Evolutionary conservation across 2,329 filamentous ascomycete species (phyloP), one percentile per base, ranked within the genome.

Genomic region (Colletotrichum euphorbiae): DNA sequence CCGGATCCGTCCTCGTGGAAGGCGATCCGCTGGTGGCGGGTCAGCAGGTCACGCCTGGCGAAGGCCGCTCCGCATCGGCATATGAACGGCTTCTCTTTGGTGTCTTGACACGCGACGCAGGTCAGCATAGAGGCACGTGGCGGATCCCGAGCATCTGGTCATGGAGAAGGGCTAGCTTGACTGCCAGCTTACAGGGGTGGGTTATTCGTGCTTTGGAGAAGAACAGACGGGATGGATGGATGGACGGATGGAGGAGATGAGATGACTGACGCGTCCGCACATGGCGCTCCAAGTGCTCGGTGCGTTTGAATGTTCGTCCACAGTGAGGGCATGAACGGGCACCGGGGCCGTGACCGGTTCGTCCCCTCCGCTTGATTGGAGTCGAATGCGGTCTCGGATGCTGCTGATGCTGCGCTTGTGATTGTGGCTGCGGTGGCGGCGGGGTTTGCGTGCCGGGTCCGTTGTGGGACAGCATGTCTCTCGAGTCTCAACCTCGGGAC

Each of bases 41-140:
- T 82, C 70, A 83, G 72, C 13, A 83, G 74, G 71, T 83, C 81
- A 19, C 81, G 78, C 19, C 81, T 77, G 9, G 81, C 79, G 70
- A 83, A 83, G 2, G 81, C 80, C 11, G 80, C 79, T 60, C 81
- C 80, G 71, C 81, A 83, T 45, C 74, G 76, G 63, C 81, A 83
- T 19, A 81, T 68, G 69, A 82, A 83, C 1, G 81, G 81, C 70
- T 83, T 83, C 73, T 83, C 81, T 57, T 83, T 83, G 62, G 81
- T 83, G 71, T 83, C 81, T 28, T 83, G 70, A 45, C 43, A 38
- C 28, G 36, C 48, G 19, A 43, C 6, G 48, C 13, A 54, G 33
- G 55, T 69, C 36, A 69, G 66, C 45, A 46, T 57, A 15, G 12
- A 48, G 40, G 62, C 55, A 52, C 28, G 50, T 46, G 67, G 56